These are phyloP conservation scores for Triticum timopheevii DNA, from an alignment of 176 grass and related monocot genomes.

Conservation along the genomic window DNA sequence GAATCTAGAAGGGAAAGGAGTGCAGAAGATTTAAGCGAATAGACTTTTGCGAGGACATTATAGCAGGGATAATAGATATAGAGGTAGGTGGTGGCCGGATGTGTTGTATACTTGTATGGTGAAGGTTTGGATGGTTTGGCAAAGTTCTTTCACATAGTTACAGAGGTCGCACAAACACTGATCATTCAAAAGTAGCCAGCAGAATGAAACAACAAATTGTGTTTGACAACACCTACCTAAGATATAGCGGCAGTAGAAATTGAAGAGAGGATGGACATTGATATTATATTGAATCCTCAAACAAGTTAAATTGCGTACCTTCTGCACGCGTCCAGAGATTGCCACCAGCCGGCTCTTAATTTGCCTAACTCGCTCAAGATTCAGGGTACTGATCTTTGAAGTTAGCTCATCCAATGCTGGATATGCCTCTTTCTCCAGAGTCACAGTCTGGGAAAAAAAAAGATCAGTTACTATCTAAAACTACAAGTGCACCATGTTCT, in stretches of 20 bases:
- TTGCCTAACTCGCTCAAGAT: constrained; percentile 94
- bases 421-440: constrained; percentile 96
- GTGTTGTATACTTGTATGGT: neutral
- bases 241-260: neutral
- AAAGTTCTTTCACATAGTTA: neutral
- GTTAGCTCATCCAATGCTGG: constrained; percentile 96
- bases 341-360: constrained; percentile 94
- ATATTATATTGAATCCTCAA: neutral
- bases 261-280: neutral
- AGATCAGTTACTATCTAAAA: constrained; percentile 5
- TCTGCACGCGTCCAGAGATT: constrained; percentile 92
- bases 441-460: constrained; percentile 51
- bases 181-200: neutral
- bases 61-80: neutral
- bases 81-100: neutral
- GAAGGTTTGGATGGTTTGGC: neutral
- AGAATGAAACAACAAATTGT: constrained; percentile 4
- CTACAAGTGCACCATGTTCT: neutral
- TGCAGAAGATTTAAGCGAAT: constrained; percentile 5
- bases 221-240: neutral
- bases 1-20: neutral
- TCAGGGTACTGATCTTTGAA: constrained; percentile 97
- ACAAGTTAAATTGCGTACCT: constrained; percentile 44
- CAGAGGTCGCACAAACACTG: neutral
- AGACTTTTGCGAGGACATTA: constrained; percentile 1